Evolutionary conservation across 495 filamentous ascomycete genomes (phyloP), one percentile per base, ranked within the genome.

Genomic region (Penicillium egyptiacum): DNA sequence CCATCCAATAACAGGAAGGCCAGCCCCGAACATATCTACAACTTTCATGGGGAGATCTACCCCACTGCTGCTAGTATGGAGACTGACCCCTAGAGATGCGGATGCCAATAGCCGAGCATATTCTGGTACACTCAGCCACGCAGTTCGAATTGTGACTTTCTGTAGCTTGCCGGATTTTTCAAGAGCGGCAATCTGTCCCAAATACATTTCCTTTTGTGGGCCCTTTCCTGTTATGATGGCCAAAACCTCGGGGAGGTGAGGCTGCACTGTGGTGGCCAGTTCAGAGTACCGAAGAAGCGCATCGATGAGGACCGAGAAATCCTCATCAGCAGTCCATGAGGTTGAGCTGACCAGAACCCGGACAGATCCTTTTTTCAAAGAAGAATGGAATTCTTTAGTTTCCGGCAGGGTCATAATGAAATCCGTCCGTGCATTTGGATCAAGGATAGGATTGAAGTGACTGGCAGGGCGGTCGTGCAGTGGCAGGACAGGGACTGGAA

Each of bases 11-110:
- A 99, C 95, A 0, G 94, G 94, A 50, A 99, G 72, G 0, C 94
- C 94, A 1, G 91, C 87, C 0, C 94, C 94, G 66, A 98, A 96
- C 90, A 99, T 94, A 64, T 99, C 94, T 6, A 99, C 92, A 8
- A 99, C 92, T 74, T 99, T 99, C 94, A 99, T 99, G 1, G 94
- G 94, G 22, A 99, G 74, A 74, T 99, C 94, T 1, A 99, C 90
- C 3, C 94, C 94, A 43, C 90, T 96, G 61, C 88, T 92, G 60
- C 90, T 95, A 52, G 83, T 95, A 71, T 99, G 94, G 47, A 99
- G 77, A 63, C 89, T 94, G 17, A 99, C 83, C 2, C 94, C 94
- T 11, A 98, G 70, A 56, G 97, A 94, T 17, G 94, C 93, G 42
- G 86, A 87, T 26, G 86, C 91, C n/a, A 99, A 80, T 12, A 98